These are phyloP conservation scores for Oenanthe sinensis DNA, from an alignment of 129 eudicot genomes.

Conservation along the genomic window DNA sequence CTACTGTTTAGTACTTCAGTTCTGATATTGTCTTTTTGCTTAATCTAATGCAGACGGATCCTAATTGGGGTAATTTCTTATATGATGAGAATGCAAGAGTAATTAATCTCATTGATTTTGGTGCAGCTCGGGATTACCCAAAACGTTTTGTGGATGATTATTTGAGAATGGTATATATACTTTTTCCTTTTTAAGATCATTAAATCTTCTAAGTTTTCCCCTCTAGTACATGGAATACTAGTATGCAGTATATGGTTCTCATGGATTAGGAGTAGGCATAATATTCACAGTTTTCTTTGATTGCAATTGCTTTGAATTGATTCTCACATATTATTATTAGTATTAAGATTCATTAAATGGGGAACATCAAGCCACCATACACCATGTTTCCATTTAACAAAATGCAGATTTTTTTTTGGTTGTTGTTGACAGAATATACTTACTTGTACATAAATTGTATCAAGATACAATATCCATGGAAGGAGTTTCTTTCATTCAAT, in stretches of 20 bases:
- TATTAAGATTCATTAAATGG: not conserved
- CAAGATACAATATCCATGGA: too few species aligned
- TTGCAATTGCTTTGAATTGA: not conserved
- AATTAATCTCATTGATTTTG: slow-evolving; percentile 90
- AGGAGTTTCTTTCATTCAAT: too few species aligned
- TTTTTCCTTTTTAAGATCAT: not conserved
- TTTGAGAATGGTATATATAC: slow-evolving; percentile 63
- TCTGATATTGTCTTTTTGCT: slow-evolving; percentile 17
- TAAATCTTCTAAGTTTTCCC: not conserved
- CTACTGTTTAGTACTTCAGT: not conserved
- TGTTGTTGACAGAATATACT: too few species aligned
- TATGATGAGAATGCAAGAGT: slow-evolving; percentile 49
- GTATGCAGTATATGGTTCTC: not conserved
- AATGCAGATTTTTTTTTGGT: not conserved
- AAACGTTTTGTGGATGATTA: slow-evolving; percentile 79
- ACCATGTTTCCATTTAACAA: not conserved
- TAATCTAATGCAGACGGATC: slow-evolving; percentile 79
- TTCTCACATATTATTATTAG: not conserved
- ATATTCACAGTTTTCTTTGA: not conserved
- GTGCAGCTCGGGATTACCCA: slow-evolving; percentile 87
- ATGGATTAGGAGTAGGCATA: not conserved
- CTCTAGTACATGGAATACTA: not conserved
- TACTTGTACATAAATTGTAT: too few species aligned
- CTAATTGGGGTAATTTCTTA: slow-evolving; percentile 90
- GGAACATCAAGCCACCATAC: not conserved